These are phyloP conservation scores for Schwanniomyces vanrijiae DNA, from an alignment of 805 yeast species.

Conservation along the genomic window DNA sequence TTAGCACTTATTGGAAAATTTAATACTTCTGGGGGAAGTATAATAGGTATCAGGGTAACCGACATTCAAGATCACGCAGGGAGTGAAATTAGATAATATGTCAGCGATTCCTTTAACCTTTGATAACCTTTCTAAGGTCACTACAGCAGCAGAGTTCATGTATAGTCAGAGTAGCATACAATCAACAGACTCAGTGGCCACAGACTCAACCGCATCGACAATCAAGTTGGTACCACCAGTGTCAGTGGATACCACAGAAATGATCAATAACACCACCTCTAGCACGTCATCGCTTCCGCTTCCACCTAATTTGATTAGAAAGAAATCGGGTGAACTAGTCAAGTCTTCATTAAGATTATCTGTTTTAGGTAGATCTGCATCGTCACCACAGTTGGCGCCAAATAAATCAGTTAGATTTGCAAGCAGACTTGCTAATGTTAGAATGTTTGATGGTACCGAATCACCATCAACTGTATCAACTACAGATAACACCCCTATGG, in stretches of 20 bases:
- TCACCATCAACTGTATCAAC: slow-evolving; percentile 64
- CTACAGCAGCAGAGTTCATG: background rate
- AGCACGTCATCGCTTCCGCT: background rate
- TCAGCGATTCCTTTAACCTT: background rate
- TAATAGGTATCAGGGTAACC: background rate
- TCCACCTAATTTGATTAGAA: slow-evolving; percentile 52
- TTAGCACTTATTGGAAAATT: background rate
- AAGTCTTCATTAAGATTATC: slow-evolving; percentile 66
- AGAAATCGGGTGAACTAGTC: slow-evolving; percentile 83
- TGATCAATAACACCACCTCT: background rate
- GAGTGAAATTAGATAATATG: background rate
- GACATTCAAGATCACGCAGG: background rate
- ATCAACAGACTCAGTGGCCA: slow-evolving; percentile 12
- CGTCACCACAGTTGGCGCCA: slow-evolving; percentile 25
- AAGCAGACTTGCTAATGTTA: slow-evolving; percentile 56
- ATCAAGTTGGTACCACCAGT: slow-evolving; percentile 9
- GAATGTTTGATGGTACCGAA: slow-evolving; percentile 60
- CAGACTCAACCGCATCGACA: slow-evolving; percentile 10
- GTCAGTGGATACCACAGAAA: background rate
- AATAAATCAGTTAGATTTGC: slow-evolving; percentile 66
- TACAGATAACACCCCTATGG: slow-evolving; percentile 50
- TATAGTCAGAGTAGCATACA: background rate
- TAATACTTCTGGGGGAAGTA: background rate
- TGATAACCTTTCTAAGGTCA: slow-evolving; percentile 1
- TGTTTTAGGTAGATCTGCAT: slow-evolving; percentile 20